Conservation (phyloP, 1,284 basidiomycete genomes). For the Sphagnurus paluster region DNA sequence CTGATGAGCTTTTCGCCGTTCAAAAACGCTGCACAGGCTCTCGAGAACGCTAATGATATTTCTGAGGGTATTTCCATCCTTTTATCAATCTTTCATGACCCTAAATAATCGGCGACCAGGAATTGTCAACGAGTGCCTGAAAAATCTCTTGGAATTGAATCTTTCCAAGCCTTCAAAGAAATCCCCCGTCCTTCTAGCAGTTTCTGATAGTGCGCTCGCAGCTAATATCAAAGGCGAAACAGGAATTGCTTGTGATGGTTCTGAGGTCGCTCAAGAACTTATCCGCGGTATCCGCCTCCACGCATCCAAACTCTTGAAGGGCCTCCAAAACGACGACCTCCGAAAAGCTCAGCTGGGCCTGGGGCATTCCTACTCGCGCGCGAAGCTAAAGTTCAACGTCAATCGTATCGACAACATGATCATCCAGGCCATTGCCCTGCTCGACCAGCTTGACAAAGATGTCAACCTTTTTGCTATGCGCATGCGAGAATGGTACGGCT, state of each 20-base stretch:
- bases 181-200: constrained; percentile 80
- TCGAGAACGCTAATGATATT: constrained; percentile 96
- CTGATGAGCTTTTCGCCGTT: constrained; percentile 94
- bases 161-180: constrained; percentile 83
- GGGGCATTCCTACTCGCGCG: constrained; percentile 96
- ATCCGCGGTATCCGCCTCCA: constrained; percentile 94
- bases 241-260: constrained; percentile 83
- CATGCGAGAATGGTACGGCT: constrained; percentile 99
- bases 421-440: constrained; percentile 97
- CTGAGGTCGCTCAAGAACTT: constrained; percentile 86
- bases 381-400: constrained; percentile 99
- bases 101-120: constrained; percentile 46
- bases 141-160: constrained; percentile 87
- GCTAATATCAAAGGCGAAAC: constrained; percentile 81
- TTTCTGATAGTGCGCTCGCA: constrained; percentile 81
- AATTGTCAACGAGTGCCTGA: constrained; percentile 85
- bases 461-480: constrained; percentile 99
- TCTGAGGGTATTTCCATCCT: constrained; percentile 75
- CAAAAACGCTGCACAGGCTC: constrained; percentile 92
- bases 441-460: constrained; percentile 99
- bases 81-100: background rate
- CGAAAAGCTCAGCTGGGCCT: constrained; percentile 94
- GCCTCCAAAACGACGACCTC: constrained; percentile 88
- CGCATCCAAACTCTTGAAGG: constrained; percentile 88
- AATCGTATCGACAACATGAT: constrained; percentile 99